phyloP scores from a whole-genome alignment of 1,284 basidiomycete genomes.

The Rhodofomes roseus region DNA sequence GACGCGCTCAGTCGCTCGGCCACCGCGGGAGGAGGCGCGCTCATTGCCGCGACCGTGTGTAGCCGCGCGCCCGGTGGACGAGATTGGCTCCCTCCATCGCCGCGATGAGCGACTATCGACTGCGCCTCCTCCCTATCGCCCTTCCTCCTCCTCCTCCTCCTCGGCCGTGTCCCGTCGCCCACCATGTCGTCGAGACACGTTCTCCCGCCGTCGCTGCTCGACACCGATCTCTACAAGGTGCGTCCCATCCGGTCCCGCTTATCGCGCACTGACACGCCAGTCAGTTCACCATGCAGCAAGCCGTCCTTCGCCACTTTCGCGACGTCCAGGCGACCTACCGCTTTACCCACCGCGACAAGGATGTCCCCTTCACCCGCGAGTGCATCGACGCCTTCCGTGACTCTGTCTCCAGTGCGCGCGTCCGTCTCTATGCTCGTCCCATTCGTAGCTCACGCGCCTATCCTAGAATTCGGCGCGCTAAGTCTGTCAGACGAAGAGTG shows the following conservation, averaged over 20 bases:
- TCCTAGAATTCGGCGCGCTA: slow-evolving; percentile 65
- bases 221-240: slow-evolving; percentile 95
- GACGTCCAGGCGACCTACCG: slow-evolving; percentile 65
- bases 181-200: slow-evolving; percentile 13
- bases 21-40: no score
- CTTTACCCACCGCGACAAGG: slow-evolving; percentile 83
- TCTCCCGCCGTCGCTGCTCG: slow-evolving; percentile 69
- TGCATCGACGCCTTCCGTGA: slow-evolving; percentile 67
- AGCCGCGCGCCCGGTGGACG: no score
- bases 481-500: slow-evolving; percentile 62
- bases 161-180: background rate
- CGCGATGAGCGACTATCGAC: background rate
- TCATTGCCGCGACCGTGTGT: no score
- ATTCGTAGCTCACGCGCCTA: background rate
- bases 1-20: background rate
- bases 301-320: slow-evolving; percentile 81
- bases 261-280: slow-evolving; percentile 4
- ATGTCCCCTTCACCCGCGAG: slow-evolving; percentile 68
- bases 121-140: background rate
- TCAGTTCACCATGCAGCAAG: slow-evolving; percentile 97
- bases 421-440: background rate
- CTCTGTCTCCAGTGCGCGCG: slow-evolving; percentile 62
- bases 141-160: background rate
- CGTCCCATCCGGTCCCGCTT: background rate
- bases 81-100: background rate